Conservation (phyloP, 495 filamentous ascomycete species). For the Ramalina intermedia region DNA sequence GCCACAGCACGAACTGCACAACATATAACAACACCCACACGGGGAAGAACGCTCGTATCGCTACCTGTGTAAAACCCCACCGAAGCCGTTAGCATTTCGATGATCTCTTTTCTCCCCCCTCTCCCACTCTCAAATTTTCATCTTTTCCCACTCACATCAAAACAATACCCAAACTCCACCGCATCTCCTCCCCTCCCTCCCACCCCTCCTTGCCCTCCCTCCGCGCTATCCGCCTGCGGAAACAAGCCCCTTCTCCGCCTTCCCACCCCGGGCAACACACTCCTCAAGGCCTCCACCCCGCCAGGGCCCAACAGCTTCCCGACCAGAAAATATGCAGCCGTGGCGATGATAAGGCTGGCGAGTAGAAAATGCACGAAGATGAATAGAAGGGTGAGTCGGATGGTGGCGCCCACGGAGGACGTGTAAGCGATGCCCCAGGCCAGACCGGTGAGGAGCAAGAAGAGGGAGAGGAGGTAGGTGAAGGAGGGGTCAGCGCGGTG, state of each 20-base stretch:
- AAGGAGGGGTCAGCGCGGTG: constrained; percentile 65
- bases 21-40: constrained; percentile 62
- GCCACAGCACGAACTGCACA: constrained; percentile 57
- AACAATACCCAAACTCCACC: constrained; percentile 67
- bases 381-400: constrained; percentile 49
- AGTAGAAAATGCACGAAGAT: constrained; percentile 54
- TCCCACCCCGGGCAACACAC: constrained; percentile 19
- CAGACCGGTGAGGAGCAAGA: constrained; percentile 56
- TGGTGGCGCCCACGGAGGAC: constrained; percentile 35
- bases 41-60: constrained; percentile 61
- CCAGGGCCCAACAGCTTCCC: constrained; percentile 48
- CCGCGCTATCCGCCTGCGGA: constrained; percentile 30
- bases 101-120: background rate
- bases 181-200: constrained; percentile 42
- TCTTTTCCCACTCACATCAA: constrained; percentile 39
- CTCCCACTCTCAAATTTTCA: background rate
- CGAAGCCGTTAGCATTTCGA: background rate
- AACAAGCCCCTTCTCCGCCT: constrained; percentile 43
- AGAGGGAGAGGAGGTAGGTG: constrained; percentile 62
- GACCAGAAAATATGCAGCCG: constrained; percentile 49
- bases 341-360: constrained; percentile 44
- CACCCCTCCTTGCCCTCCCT: constrained; percentile 28
- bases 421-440: constrained; percentile 63
- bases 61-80: constrained; percentile 30
- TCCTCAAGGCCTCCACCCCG: constrained; percentile 19